Percentiles rank a stretch among this genome's conserved stretches.
Evolutionary conservation across 2,329 filamentous ascomycete genomes (phyloP).

Genomic region (Cadophora luteo-olivacea): DNA sequence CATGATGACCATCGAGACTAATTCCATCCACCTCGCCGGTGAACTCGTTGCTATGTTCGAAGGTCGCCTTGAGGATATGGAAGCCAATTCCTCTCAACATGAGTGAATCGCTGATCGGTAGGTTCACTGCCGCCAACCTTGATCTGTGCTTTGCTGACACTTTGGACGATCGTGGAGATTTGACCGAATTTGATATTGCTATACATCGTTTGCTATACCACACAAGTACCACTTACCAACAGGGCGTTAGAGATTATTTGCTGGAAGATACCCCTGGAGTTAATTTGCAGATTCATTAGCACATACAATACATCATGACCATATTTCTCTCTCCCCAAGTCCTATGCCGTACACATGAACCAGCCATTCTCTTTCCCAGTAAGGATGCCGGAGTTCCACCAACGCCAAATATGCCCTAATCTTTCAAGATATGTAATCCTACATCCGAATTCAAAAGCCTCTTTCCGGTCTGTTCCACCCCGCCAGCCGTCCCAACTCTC

Average conservation of each 20-base stretch:
- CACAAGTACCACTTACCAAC: constrained; percentile 33
- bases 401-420: constrained; percentile 24
- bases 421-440: not conserved
- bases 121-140: not conserved
- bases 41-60: constrained; percentile 39
- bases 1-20: constrained; percentile 38
- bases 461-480: constrained; percentile 43
- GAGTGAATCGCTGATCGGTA: constrained; percentile 11
- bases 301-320: constrained; percentile 23
- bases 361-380: constrained; percentile 13
- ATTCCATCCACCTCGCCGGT: constrained; percentile 36
- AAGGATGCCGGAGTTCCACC: not conserved
- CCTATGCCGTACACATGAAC: constrained; percentile 10
- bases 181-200: constrained; percentile 24
- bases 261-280: constrained; percentile 36
- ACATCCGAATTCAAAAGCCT: constrained; percentile 30
- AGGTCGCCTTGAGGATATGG: constrained; percentile 37
- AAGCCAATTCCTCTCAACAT: constrained; percentile 4
- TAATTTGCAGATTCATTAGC: constrained; percentile 30
- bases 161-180: not conserved
- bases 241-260: constrained; percentile 23
- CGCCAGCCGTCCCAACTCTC: constrained; percentile 41
- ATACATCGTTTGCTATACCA: constrained; percentile 37
- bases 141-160: not conserved
- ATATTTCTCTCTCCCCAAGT: not conserved